Evolutionary conservation across 768 basidiomycete genomes (phyloP), one percentile per base, ranked within the genome.

Genomic region (Termitomyces sp.): DNA sequence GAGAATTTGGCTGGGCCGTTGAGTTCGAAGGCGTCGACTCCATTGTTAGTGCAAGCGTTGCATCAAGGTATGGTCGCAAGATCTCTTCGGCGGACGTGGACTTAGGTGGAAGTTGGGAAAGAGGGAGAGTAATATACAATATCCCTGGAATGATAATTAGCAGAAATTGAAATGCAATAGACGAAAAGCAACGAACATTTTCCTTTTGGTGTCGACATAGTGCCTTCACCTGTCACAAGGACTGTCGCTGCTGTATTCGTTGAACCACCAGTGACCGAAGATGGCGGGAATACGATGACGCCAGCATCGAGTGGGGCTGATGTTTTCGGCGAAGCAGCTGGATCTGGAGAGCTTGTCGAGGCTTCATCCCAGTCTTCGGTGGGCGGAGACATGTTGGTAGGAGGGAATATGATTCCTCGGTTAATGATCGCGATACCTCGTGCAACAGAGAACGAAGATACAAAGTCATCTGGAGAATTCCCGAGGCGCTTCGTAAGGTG

Each of bases 231-330:
- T 1, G 85, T 82, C 22, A 89, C 74, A 34, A 95, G 70, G 1
- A 79, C 84, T 47, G 85, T 86, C 3, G 83, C 87, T 4, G 85
- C 79, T 10, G 76, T 74, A 1, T 74, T 74, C 5, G 70, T 70
- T 2, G 77, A 74, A 22, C 85, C 85, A 27, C 77, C 82, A 40
- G 68, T 53, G 8, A 90, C 65, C 0, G 84, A 81, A 1, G 74
- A 75, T 1, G 93, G 93, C 0, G 93, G 89, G 62, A 93, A 92
- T 5, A 93, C 79, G 5, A 94, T 67, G 14, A 93, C 68, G 2
- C 79, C 82, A 16, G 89, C 87, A 66, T 94, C 92, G 13, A 82
- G 62, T 14, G 69, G 47, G 42, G 63, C 53, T 27, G 67, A 63
- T 36, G 60, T n/a, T 12, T 49, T 36, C 27, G 40, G 22, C 34